phyloP scores from a whole-genome alignment of 345 rosid genomes.

The Hibiscus syriacus region DNA sequence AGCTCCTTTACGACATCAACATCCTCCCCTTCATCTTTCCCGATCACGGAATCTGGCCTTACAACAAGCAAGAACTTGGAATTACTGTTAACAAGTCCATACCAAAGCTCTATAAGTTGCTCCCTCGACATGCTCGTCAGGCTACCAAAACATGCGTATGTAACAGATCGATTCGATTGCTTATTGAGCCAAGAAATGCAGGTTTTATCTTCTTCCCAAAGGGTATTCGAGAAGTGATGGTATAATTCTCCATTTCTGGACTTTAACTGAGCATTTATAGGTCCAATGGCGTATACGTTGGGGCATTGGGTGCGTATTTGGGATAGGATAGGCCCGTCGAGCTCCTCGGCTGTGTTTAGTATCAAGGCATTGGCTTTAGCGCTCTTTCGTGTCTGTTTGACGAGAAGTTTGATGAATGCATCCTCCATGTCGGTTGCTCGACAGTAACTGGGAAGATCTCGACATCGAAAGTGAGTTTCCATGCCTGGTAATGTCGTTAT shows the following conservation, averaged over 20 bases:
- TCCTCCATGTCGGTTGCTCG: too few species aligned
- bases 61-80: slow-evolving; percentile 47
- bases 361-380: slow-evolving; percentile 25
- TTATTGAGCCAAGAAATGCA: slow-evolving; percentile 44
- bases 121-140: slow-evolving; percentile 16
- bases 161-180: slow-evolving; percentile 30
- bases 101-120: slow-evolving; percentile 42
- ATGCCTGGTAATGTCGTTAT: too few species aligned
- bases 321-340: slow-evolving; percentile 44
- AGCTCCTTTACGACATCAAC: slow-evolving; percentile 20
- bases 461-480: too few species aligned
- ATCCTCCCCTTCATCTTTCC: slow-evolving; percentile 3
- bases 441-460: too few species aligned
- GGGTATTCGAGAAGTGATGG: slow-evolving; percentile 17
- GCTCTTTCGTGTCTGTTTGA: not conserved
- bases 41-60: slow-evolving; percentile 28
- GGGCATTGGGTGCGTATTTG: slow-evolving; percentile 33
- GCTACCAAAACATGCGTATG: slow-evolving; percentile 54
- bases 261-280: slow-evolving; percentile 34
- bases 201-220: slow-evolving; percentile 31
- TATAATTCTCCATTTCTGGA: slow-evolving; percentile 5
- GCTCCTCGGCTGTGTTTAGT: slow-evolving; percentile 59
- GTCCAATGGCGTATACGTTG: slow-evolving; percentile 47
- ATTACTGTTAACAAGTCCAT: slow-evolving; percentile 30
- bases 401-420: not conserved